phyloP scores from a whole-genome alignment of 1,139 yeast genomes.

The Candida sanyaensis region DNA sequence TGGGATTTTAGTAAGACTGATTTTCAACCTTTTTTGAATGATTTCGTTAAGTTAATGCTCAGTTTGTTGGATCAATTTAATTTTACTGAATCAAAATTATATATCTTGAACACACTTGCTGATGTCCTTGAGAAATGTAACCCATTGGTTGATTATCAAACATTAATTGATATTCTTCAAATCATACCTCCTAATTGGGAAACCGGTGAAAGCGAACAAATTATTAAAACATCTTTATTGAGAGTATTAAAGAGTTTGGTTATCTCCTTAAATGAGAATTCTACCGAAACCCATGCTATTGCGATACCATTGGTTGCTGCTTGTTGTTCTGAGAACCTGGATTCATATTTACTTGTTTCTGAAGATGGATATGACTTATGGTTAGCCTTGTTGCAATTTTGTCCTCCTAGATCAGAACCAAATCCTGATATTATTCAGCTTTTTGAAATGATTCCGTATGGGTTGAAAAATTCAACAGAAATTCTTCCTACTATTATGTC shows the following conservation, averaged over 20 bases:
- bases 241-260: conserved; percentile 69
- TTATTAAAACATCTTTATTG: conserved; percentile 69
- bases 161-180: conserved; percentile 54
- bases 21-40: conserved; percentile 65
- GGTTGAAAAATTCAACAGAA: conserved; percentile 69
- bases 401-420: conserved; percentile 27
- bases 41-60: conserved; percentile 51
- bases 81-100: conserved; percentile 73
- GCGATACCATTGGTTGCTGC: conserved; percentile 68
- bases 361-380: conserved; percentile 93
- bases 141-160: conserved; percentile 55
- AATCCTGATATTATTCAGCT: conserved; percentile 39
- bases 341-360: conserved; percentile 60
- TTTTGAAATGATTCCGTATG: conserved; percentile 50
- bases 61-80: conserved; percentile 46
- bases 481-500: conserved; percentile 67
- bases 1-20: conserved; percentile 77
- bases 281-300: conserved; percentile 60
- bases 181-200: conserved; percentile 81
- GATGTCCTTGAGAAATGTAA: conserved; percentile 65
- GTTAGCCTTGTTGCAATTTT: conserved; percentile 66
- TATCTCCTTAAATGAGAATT: conserved; percentile 62
- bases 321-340: conserved; percentile 62
- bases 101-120: conserved; percentile 66
- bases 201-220: conserved; percentile 57